Evolutionary conservation across 2,329 filamentous ascomycete species (phyloP).

Genomic region (Sporothrix globosa): DNA sequence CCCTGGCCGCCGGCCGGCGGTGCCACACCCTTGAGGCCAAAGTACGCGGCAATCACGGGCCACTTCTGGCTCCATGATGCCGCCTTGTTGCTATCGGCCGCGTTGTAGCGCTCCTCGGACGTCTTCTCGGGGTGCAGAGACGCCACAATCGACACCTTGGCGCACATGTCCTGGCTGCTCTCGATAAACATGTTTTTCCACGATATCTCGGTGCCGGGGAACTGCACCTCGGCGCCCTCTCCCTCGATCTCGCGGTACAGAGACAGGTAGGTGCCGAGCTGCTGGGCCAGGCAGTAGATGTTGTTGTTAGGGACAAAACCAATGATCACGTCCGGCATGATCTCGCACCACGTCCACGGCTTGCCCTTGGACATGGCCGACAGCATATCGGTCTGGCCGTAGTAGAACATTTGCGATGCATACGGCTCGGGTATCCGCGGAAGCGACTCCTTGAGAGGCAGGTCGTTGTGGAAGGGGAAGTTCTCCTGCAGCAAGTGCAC

Average conservation of each 20-base stretch:
- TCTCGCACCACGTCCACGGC: slow-evolving; percentile 50
- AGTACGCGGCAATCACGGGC: slow-evolving; percentile 52
- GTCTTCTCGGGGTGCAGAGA: slow-evolving; percentile 47
- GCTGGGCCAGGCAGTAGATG: slow-evolving; percentile 49
- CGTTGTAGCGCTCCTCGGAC: slow-evolving; percentile 48
- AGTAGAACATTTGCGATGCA: slow-evolving; percentile 52
- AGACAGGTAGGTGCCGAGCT: slow-evolving; percentile 46
- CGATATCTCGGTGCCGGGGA: slow-evolving; percentile 46
- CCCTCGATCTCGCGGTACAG: slow-evolving; percentile 46
- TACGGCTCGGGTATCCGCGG: slow-evolving; percentile 49
- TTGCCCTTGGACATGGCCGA: slow-evolving; percentile 45
- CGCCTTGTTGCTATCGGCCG: slow-evolving; percentile 46
- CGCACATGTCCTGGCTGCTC: slow-evolving; percentile 47
- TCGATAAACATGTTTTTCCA: slow-evolving; percentile 47
- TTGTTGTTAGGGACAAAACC: slow-evolving; percentile 52
- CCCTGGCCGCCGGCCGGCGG: slow-evolving; percentile 40
- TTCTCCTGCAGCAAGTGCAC: slow-evolving; percentile 41
- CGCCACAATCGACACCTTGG: slow-evolving; percentile 47
- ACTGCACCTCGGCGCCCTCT: slow-evolving; percentile 45
- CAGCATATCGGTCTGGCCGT: slow-evolving; percentile 50
- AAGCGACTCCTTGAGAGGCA: slow-evolving; percentile 46
- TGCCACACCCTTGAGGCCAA: slow-evolving; percentile 49
- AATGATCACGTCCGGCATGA: slow-evolving; percentile 50
- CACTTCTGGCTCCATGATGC: slow-evolving; percentile 50
- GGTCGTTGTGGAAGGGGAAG: slow-evolving; percentile 41